Evolutionary conservation across 345 rosid genomes (phyloP).

Genomic region (Brassica nigra): DNA sequence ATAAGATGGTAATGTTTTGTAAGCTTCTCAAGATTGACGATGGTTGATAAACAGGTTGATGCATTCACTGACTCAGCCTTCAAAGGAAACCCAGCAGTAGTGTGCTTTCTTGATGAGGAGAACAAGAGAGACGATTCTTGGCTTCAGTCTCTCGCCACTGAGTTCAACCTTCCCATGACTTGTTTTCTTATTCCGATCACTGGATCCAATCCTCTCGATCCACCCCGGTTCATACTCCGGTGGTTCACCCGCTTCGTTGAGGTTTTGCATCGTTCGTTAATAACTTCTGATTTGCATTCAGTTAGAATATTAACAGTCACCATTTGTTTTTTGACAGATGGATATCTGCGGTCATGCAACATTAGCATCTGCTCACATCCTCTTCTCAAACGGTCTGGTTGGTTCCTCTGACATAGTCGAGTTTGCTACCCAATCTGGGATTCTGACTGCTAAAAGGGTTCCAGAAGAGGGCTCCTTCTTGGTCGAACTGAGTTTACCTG

Average conservation of each 20-base stretch:
- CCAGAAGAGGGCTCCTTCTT: conserved; percentile 27
- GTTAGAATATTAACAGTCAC: neutral
- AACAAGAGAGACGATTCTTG: conserved; percentile 54
- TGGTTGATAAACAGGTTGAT: conserved; percentile 49
- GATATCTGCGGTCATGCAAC: conserved; percentile 78
- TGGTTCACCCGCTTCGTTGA: conserved; percentile 53
- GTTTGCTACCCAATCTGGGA: conserved; percentile 60
- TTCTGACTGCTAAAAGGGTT: conserved; percentile 59
- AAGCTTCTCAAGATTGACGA: neutral
- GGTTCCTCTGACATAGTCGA: conserved; percentile 41
- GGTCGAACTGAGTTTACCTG: conserved; percentile 60
- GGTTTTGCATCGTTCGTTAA: neutral
- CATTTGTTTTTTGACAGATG: conserved; percentile 38
- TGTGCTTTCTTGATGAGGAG: conserved; percentile 65
- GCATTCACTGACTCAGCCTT: conserved; percentile 69
- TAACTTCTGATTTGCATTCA: neutral
- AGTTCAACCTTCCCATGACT: conserved; percentile 54
- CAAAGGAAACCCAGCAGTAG: conserved; percentile 77
- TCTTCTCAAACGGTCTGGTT: conserved; percentile 57
- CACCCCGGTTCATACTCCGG: conserved; percentile 38
- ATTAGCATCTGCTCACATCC: conserved; percentile 65
- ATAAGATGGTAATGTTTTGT: neutral
- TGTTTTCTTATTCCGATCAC: conserved; percentile 42
- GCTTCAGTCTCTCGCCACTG: conserved; percentile 58
- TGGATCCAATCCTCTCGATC: neutral